Percentiles rank a stretch among this genome's conserved stretches.
Evolutionary conservation across 169 alveolate genomes (phyloP).

Genomic region (Cryptosporidium ubiquitum): DNA sequence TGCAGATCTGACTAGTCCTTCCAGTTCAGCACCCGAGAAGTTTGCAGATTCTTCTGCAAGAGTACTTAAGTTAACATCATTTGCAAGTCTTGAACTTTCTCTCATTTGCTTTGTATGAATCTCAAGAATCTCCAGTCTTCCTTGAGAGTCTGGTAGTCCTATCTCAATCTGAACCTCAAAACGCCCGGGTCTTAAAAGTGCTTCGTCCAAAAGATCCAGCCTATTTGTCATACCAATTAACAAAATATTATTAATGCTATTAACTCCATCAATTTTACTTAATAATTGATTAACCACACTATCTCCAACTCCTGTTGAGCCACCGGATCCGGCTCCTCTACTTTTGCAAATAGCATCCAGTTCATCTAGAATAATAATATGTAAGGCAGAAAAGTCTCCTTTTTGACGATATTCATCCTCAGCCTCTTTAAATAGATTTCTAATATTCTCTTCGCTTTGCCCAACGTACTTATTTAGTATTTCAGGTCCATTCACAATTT

Average conservation of each 20-base stretch:
- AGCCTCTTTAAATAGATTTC: conserved; percentile 97
- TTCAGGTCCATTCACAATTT: conserved; percentile 91
- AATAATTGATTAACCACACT: conserved; percentile 97
- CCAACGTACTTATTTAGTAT: conserved; percentile 97
- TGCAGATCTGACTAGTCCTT: conserved; percentile 93
- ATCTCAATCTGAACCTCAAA: conserved; percentile 98
- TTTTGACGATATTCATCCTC: conserved; percentile 92
- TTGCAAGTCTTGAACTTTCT: conserved; percentile 83
- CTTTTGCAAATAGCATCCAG: conserved; percentile 99
- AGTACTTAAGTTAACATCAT: conserved; percentile 89
- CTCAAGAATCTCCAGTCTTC: conserved; percentile 95
- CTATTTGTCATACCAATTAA: conserved; percentile 99
- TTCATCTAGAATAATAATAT: conserved; percentile 98
- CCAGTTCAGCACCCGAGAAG: conserved; percentile 99
- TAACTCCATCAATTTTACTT: conserved; percentile 99
- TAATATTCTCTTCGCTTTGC: conserved; percentile 97
- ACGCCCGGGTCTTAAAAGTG: conserved; percentile 99
- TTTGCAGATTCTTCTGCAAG: conserved; percentile 95
- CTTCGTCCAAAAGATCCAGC: conserved; percentile 98
- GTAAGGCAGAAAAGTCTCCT: conserved; percentile 96
- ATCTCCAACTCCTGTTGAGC: conserved; percentile 95
- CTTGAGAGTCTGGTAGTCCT: conserved; percentile 97
- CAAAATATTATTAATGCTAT: conserved; percentile 96
- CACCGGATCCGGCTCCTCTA: conserved; percentile 93
- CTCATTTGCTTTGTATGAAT: conserved; percentile 97